Evolutionary conservation across 768 basidiomycete species (phyloP).

Genomic region (Chalciporus chontae): DNA sequence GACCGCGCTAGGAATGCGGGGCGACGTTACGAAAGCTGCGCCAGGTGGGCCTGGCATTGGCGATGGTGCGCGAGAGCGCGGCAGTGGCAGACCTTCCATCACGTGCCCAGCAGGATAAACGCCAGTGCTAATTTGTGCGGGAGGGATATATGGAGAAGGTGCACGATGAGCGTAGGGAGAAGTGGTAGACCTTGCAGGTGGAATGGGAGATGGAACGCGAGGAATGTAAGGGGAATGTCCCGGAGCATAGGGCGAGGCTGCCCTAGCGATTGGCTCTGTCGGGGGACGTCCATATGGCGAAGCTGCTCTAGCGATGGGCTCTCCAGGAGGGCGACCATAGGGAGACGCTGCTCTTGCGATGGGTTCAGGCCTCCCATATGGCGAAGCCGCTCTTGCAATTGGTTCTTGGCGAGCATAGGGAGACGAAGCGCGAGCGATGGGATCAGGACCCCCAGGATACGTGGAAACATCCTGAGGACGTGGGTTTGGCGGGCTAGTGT

Average conservation of each 20-base stretch:
- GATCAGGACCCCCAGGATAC: conserved; percentile 37
- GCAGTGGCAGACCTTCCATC: conserved; percentile 51
- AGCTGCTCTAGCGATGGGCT: conserved; percentile 37
- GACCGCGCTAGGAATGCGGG: conserved; percentile 23
- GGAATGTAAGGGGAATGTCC: conserved; percentile 23
- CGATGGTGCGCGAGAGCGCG: conserved; percentile 44
- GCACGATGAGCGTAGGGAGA: conserved; percentile 31
- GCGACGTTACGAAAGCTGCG: conserved; percentile 25
- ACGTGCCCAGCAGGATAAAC: conserved; percentile 59
- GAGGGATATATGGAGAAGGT: conserved; percentile 27
- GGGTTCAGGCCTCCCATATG: conserved; percentile 33
- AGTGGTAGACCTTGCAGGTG: conserved; percentile 23
- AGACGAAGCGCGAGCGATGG: conserved; percentile 30
- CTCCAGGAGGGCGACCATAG: conserved; percentile 30
- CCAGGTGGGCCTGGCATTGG: conserved; percentile 47
- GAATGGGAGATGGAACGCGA: conserved; percentile 30
- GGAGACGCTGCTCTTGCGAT: conserved; percentile 31
- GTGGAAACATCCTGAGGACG: conserved; percentile 43
- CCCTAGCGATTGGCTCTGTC: conserved; percentile 40
- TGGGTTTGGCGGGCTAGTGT: conserved; percentile 45
- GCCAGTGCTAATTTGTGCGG: conserved; percentile 16
- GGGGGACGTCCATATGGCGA: conserved; percentile 35
- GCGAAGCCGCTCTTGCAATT: conserved; percentile 21
- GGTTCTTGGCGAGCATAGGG: conserved; percentile 36
- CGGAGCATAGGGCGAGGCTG: conserved; percentile 30